These are phyloP conservation scores for Schizopora paradoxa DNA, from an alignment of 1,284 basidiomycete species.

Conservation along the genomic window DNA sequence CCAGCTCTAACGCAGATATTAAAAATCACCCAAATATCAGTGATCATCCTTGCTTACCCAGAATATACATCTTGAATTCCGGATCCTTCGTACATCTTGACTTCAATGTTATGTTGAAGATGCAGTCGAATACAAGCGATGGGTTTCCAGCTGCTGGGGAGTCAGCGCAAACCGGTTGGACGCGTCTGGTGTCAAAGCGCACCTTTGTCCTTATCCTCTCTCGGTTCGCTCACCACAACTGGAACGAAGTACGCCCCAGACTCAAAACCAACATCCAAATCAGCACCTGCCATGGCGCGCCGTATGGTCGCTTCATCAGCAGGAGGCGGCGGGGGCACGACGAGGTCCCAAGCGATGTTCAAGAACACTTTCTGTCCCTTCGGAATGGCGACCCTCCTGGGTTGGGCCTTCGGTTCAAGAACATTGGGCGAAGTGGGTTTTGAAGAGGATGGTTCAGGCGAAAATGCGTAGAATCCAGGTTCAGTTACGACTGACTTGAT, in stretches of 20 bases:
- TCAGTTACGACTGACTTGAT: constrained; percentile 46
- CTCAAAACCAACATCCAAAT: constrained; percentile 26
- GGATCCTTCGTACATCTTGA: constrained; percentile 50
- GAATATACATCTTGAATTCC: constrained; percentile 62
- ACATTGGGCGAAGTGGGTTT: constrained; percentile 19
- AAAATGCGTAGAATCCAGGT: constrained; percentile 30
- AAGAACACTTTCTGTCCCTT: constrained; percentile 60
- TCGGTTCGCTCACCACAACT: constrained; percentile 62
- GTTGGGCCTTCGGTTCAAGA: constrained; percentile 17
- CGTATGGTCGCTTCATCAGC: constrained; percentile 50
- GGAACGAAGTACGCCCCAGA: constrained; percentile 54
- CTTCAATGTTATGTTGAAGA: constrained; percentile 56
- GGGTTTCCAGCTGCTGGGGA: constrained; percentile 54
- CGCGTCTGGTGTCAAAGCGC: constrained; percentile 18
- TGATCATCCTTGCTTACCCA: constrained; percentile 40
- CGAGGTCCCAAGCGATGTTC: constrained; percentile 62
- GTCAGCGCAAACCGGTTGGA: constrained; percentile 11
- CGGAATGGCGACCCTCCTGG: constrained; percentile 35
- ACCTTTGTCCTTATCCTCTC: constrained; percentile 67
- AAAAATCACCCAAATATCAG: background rate
- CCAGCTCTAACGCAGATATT: constrained; percentile 43
- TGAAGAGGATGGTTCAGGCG: background rate
- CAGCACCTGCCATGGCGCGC: constrained; percentile 47
- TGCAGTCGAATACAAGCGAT: constrained; percentile 64
- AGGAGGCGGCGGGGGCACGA: constrained; percentile 60